Conservation (phyloP, 2,329 filamentous ascomycete genomes). For the Hypomyces rosellus region DNA sequence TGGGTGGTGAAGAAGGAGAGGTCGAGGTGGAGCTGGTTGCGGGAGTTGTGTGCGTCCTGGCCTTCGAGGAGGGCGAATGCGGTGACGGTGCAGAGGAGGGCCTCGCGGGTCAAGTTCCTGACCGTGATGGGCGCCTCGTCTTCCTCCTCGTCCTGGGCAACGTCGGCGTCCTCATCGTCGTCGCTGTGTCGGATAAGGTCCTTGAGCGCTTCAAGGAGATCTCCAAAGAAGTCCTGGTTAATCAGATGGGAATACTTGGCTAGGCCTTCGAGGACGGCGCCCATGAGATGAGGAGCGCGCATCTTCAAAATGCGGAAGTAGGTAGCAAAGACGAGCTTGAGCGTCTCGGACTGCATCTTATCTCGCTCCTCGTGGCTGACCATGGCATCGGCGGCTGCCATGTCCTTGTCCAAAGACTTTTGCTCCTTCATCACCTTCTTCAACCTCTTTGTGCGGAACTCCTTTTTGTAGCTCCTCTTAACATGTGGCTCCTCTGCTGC, state of each 20-base stretch:
- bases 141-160: constrained; percentile 27
- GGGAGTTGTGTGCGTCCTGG: constrained; percentile 83
- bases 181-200: constrained; percentile 79
- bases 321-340: constrained; percentile 90
- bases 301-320: constrained; percentile 94
- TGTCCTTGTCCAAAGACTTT: constrained; percentile 84
- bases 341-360: constrained; percentile 86
- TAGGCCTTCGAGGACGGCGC: constrained; percentile 90
- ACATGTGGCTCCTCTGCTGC: constrained; percentile 33
- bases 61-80: constrained; percentile 94
- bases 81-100: constrained; percentile 89
- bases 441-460: constrained; percentile 83
- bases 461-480: constrained; percentile 57
- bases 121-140: constrained; percentile 28
- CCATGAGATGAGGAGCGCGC: constrained; percentile 78
- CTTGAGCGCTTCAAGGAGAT: constrained; percentile 87
- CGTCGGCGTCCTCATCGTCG: constrained; percentile 37
- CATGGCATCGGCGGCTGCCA: constrained; percentile 83
- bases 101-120: constrained; percentile 76
- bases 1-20: constrained; percentile 92
- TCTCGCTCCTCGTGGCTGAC: constrained; percentile 91
- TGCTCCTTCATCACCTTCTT: constrained; percentile 80
- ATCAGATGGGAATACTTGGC: constrained; percentile 94
- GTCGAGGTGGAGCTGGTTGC: constrained; percentile 76
- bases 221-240: constrained; percentile 98